Percentiles rank a stretch among this genome's conserved stretches.
Evolutionary conservation across 352 stramenopile genomes (phyloP).

Genomic region (Phytopythium cucurbitacearum): DNA sequence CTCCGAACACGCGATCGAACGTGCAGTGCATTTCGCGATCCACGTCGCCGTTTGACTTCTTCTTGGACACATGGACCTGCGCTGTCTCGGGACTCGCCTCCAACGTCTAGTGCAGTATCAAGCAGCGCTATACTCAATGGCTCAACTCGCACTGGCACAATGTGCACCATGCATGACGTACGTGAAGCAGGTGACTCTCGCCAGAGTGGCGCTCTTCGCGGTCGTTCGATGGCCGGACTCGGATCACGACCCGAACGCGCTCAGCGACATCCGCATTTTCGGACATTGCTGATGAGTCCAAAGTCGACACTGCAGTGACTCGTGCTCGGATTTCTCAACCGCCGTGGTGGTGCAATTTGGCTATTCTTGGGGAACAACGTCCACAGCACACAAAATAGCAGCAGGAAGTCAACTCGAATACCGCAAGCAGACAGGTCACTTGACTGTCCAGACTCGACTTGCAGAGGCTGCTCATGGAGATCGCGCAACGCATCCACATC

Average conservation of each 20-base stretch:
- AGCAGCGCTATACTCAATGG: neutral
- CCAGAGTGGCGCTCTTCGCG: slow-evolving; percentile 37
- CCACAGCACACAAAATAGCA: too few species aligned
- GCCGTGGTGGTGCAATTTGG: neutral
- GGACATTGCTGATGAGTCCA: slow-evolving; percentile 16
- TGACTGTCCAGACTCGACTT: too few species aligned
- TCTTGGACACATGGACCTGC: slow-evolving; percentile 49
- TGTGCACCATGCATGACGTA: slow-evolving; percentile 7
- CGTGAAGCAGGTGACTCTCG: slow-evolving; percentile 15
- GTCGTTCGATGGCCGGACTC: slow-evolving; percentile 73
- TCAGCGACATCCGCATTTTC: slow-evolving; percentile 34
- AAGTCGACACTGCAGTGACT: neutral
- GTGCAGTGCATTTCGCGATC: slow-evolving; percentile 49
- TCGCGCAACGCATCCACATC: slow-evolving; percentile 31
- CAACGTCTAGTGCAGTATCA: slow-evolving; percentile 14
- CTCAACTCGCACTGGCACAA: neutral
- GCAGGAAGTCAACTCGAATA: too few species aligned
- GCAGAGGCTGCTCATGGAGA: slow-evolving; percentile 20
- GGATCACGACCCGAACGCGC: slow-evolving; percentile 72
- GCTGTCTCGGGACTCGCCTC: slow-evolving; percentile 25
- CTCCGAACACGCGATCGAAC: slow-evolving; percentile 73
- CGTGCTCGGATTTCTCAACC: neutral
- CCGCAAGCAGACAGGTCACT: too few species aligned
- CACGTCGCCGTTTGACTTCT: slow-evolving; percentile 27
- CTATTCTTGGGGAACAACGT: too few species aligned